Conservation (phyloP, 148 eudicot genomes). For the Chenopodium album region DNA sequence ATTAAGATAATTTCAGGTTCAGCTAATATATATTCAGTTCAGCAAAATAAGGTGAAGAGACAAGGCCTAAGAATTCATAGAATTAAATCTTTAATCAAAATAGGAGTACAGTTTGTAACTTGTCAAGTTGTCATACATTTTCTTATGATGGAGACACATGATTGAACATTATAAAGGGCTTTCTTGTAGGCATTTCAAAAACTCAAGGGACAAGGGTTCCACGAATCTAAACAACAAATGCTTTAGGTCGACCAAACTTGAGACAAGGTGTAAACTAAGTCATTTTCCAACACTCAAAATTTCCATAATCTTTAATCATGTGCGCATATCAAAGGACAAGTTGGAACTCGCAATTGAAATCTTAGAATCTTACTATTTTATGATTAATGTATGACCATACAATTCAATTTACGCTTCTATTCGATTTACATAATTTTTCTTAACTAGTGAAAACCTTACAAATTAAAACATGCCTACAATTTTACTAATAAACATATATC, state of each 20-base stretch:
- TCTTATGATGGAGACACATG: not conserved
- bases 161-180: not conserved
- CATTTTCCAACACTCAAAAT: not conserved
- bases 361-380: too few relatives aligned
- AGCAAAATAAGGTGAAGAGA: too few relatives aligned
- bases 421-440: too few relatives aligned
- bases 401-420: too few relatives aligned
- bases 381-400: too few relatives aligned
- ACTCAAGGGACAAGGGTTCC: not conserved
- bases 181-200: not conserved
- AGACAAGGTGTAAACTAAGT: not conserved
- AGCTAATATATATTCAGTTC: too few relatives aligned
- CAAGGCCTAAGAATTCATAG: not conserved
- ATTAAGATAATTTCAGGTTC: too few relatives aligned
- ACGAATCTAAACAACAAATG: not conserved
- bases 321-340: not conserved
- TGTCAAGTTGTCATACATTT: not conserved
- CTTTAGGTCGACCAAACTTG: not conserved
- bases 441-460: too few relatives aligned
- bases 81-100: not conserved
- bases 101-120: not conserved
- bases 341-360: not conserved
- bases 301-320: not conserved
- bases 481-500: too few relatives aligned
- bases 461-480: too few relatives aligned